Evolutionary conservation across 768 basidiomycete species (phyloP), one percentile per base, ranked within the genome.

Genomic region (Royoungia palumana): DNA sequence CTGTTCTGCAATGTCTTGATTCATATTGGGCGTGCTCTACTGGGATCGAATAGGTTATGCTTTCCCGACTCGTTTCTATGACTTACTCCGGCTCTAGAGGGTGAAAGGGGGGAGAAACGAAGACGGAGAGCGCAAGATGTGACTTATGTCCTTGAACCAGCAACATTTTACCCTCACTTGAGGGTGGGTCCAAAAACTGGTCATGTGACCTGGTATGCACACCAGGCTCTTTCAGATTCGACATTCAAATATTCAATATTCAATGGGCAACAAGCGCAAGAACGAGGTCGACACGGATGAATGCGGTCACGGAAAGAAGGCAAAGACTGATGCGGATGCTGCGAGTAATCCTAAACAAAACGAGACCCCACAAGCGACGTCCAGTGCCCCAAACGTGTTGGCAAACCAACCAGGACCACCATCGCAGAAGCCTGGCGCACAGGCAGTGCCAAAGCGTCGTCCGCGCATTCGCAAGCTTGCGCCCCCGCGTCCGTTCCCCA

Each of bases 1-100:
- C 74, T 93, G 89, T 75, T 94, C 92, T 67, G 91, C 91, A 56
- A 71, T 71, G 68, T 89, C 88, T 74, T 85, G 85, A 77, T 81
- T 86, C 86, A 88, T 89, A 60, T 66, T 84, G 77, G 70, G 68
- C 66, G 46, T 40, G 44, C 13, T n/a, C 50, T 61, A 50, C 45
- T 49, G 36, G 39, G 38, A 47, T 42, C 14, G 14, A 50, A 28
- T 41, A n/a, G n/a, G 35, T 47, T 41, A 47, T 49, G 52, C 11
- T 28, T 62, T 57, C 48, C 51, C 22, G 4, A 9, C 44, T 51
- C 14, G 16, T 50, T 48, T 41, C 40, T 36, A 25, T 36, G 17
- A 39, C 49, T 58, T 51, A n/a, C 44, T 30, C n/a, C 7, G 30
- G 35, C 34, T 27, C 41, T 45, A 32, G 49, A 51, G 24, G 46